Conservation (phyloP, 306 rosid genomes). For the Castanopsis chinensis region DNA sequence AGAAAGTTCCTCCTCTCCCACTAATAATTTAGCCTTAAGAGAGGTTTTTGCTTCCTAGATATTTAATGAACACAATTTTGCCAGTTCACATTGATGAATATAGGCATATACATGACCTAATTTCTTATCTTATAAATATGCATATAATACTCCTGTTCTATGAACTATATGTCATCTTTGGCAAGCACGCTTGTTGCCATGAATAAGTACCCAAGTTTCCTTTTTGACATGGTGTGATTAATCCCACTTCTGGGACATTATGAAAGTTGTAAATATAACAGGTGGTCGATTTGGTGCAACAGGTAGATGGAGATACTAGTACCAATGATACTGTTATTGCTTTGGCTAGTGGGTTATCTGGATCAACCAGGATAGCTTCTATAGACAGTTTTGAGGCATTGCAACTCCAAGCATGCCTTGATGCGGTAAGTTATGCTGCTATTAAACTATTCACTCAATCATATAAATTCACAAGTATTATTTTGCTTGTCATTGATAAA, state of each 20-base stretch:
- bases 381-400: conserved; percentile 54
- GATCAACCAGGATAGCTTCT: conserved; percentile 59
- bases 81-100: background rate
- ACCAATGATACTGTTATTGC: conserved; percentile 95
- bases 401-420: conserved; percentile 86
- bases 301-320: conserved; percentile 99
- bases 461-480: background rate
- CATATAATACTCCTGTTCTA: background rate
- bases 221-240: background rate
- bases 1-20: background rate
- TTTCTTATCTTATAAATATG: background rate
- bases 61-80: background rate
- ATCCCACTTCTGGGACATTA: conserved; percentile 8
- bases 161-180: background rate
- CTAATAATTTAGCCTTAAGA: background rate
- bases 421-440: conserved; percentile 50
- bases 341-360: conserved; percentile 87
- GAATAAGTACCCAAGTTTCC: background rate
- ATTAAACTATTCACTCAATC: conserved; percentile 13
- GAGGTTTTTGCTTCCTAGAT: background rate
- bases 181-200: background rate
- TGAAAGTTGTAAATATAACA: background rate
- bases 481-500: background rate
- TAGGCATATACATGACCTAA: background rate
- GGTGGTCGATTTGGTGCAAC: conserved; percentile 22